These are phyloP conservation scores for Betula pendula DNA, from an alignment of 306 rosid species.

Conservation along the genomic window DNA sequence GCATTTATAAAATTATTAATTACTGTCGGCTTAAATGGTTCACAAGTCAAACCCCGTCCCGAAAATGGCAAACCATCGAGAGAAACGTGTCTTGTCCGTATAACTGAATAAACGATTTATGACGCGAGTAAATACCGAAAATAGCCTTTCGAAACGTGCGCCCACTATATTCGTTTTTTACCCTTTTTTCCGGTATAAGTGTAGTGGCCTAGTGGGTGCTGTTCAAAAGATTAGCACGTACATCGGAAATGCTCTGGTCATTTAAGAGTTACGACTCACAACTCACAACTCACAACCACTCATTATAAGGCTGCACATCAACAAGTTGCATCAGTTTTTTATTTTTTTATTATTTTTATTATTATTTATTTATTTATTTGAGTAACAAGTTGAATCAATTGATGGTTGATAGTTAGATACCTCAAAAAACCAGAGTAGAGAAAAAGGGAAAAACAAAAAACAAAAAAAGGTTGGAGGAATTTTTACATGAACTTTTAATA, in stretches of 20 bases:
- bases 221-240: too few relatives aligned
- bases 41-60: not conserved
- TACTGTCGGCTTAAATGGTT: not conserved
- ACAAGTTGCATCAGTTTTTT: not conserved
- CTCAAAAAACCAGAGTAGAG: too few relatives aligned
- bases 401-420: too few relatives aligned
- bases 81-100: not conserved
- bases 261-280: not conserved
- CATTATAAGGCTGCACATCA: not conserved
- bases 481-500: too few relatives aligned
- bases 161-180: too few relatives aligned
- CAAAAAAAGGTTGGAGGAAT: too few relatives aligned
- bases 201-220: too few relatives aligned
- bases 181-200: too few relatives aligned
- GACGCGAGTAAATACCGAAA: not conserved
- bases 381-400: not conserved
- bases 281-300: not conserved
- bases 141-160: not conserved
- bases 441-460: too few relatives aligned
- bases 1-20: too few relatives aligned
- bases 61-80: not conserved
- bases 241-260: not conserved
- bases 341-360: too few relatives aligned
- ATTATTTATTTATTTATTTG: too few relatives aligned
- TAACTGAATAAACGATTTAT: not conserved